Evolutionary conservation across 352 stramenopile genomes (phyloP), one percentile per base, ranked within the genome.

Genomic region (Globisporangium abappressorium): DNA sequence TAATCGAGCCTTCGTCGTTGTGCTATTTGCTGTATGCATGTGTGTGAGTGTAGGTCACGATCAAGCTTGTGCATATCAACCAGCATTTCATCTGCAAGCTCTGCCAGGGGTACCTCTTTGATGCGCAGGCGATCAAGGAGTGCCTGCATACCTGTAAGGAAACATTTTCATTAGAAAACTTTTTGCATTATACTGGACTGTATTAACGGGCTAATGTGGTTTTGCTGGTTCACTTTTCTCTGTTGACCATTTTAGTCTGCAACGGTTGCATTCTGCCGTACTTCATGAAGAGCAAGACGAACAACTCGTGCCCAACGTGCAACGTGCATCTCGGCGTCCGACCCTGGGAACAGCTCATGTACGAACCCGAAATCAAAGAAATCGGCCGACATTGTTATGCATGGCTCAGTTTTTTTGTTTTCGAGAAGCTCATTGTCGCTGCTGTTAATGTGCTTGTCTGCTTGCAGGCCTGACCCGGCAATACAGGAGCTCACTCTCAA

Each of bases 81-180:
- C 65, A 79, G 41, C 83, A 88, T 49, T 83, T 91, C 57, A 72
- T 82, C 55, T 95, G 85, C 68, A 75, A 67, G 46, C 54, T 95
- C 18, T 95, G 87, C 71, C 69, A 78, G 12, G 87, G 87, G 14
- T 93, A 93, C 67, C 72, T 91, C 22, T 73, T 76, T 18, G 82
- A 92, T 54, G 78, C 87, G 0, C 85, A 91, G 56, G 90, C 82
- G 57, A 82, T 92, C 54, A 85, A 88, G 53, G 87, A 95, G 71
- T 95, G 87, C 67, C 71, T 91, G 28, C 83, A 93, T 64, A 91
- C 87, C 1, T 95, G 85, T 93, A 77, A 65, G 80, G 56, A 11
- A 33, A 33, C 3, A 33, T 6, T 38, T 9, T 36, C 8, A 36
- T 36, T 9, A 36, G 24, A 26, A 8, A 8, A 6, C 3, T 34